Conservation (phyloP, 2,329 filamentous ascomycete genomes). For the Penicillium sumatraense region DNA sequence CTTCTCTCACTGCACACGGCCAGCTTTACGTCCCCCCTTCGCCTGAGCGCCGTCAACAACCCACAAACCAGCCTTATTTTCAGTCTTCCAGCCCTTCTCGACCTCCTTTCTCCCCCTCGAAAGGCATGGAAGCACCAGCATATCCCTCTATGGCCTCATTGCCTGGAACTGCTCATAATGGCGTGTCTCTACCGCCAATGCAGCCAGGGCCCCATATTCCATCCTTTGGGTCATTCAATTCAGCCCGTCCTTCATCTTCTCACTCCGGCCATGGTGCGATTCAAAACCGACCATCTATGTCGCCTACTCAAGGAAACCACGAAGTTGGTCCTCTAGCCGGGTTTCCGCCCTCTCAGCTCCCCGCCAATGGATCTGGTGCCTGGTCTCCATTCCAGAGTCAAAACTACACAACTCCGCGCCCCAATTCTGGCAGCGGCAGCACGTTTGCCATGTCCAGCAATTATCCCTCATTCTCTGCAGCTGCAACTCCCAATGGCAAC, state of each 20-base stretch:
- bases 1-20: slow-evolving; percentile 11
- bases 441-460: slow-evolving; percentile 36
- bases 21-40: slow-evolving; percentile 29
- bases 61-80: slow-evolving; percentile 21
- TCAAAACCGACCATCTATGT: slow-evolving; percentile 53
- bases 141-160: slow-evolving; percentile 29
- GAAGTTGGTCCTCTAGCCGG: slow-evolving; percentile 52
- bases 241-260: slow-evolving; percentile 47
- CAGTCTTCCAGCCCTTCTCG: slow-evolving; percentile 33
- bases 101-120: slow-evolving; percentile 39
- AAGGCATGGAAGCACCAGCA: slow-evolving; percentile 32
- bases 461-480: slow-evolving; percentile 38
- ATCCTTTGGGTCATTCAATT: slow-evolving; percentile 36
- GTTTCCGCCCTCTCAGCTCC: slow-evolving; percentile 37
- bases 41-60: slow-evolving; percentile 36
- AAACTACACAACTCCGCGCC: slow-evolving; percentile 32
- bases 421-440: slow-evolving; percentile 32
- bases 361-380: slow-evolving; percentile 34
- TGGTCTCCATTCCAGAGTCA: slow-evolving; percentile 38
- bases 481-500: slow-evolving; percentile 36
- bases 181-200: slow-evolving; percentile 25
- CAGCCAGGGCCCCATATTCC: slow-evolving; percentile 38
- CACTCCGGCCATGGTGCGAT: slow-evolving; percentile 44
- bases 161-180: slow-evolving; percentile 20
- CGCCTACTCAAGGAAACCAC: slow-evolving; percentile 55